Base-by-base conservation (phyloP, 192 early-diverging fungal species). In the Spizellomyces punctatus region DNA sequence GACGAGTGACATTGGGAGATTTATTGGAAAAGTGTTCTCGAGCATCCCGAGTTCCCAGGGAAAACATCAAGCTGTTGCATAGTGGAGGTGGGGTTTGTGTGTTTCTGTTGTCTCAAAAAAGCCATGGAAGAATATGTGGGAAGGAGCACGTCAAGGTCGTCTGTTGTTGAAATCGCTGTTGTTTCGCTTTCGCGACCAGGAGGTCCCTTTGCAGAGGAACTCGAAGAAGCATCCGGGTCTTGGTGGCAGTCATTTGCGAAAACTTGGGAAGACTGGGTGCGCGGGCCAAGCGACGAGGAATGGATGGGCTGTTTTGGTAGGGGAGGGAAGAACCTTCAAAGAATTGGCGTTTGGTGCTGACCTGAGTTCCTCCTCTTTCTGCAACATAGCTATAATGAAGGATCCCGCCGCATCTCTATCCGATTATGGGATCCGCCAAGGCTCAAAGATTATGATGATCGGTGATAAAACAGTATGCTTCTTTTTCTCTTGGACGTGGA, bases 21-120 rank as follows among this genome's bases (percentile, higher is more conserved):
- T 76, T 97, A 67, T 87, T 93, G 56, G 86, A 91, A 50, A 85
- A 87, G 56, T 90, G 91, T 66, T 89, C 90, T 61, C 80, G 86
- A 49, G 76, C 86, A 22, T 92, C 93, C 0, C 88, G 90, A 27
- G 90, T 97, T 10, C 94, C 94, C 8, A 81, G 84, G 6, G 88
- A 87, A 58, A 85, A 83, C 27, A 89, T 95, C 80, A 92, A 89
- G 64, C 76, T 97, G 19, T 74, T 88, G 41, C 82, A 87, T 41
- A 87, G 88, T 52, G 93, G 91, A 67, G 92, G 92, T 92, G 87
- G 46, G 46, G 45, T 10, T 74, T 67, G 56, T 21, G 9, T 36
- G 27, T 36, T 36, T 36, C 27, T 36, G 27, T 36, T 36, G 27
- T 36, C 27, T 36, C 27, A 36, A 36, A 36, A 36, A 0, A 36